Conservation (phyloP, 140 eudicot species). For the Cichorium intybus region DNA sequence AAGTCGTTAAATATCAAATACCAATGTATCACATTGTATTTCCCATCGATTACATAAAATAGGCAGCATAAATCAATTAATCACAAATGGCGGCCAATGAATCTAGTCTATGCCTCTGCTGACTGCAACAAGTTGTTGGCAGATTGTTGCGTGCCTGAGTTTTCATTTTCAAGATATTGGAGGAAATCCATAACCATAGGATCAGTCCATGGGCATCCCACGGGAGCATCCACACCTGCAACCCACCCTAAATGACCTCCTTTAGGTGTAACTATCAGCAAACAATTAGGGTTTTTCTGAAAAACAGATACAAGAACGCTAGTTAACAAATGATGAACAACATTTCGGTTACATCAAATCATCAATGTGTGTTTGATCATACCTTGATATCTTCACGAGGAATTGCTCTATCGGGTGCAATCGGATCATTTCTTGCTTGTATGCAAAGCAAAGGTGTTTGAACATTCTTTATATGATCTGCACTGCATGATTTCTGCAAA, state of each 20-base stretch:
- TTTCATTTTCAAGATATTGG: conserved; percentile 49
- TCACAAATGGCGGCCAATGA: conserved; percentile 13
- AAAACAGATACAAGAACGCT: background rate
- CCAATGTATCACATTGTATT: conserved; percentile 10
- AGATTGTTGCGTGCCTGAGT: conserved; percentile 17
- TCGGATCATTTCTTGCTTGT: conserved; percentile 96
- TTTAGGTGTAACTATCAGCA: conserved; percentile 79
- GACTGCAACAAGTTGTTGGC: background rate
- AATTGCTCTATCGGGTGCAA: conserved; percentile 88
- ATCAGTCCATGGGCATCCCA: conserved; percentile 94
- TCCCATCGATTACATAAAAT: conserved; percentile 7
- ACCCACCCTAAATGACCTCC: conserved; percentile 98
- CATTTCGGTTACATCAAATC: background rate
- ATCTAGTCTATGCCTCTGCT: conserved; percentile 15
- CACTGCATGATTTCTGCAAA: conserved; percentile 81
- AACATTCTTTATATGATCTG: conserved; percentile 66
- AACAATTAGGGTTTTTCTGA: conserved; percentile 71
- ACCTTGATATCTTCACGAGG: conserved; percentile 92
- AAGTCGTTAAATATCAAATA: background rate
- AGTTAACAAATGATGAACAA: background rate
- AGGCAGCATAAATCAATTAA: background rate
- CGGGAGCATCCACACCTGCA: conserved; percentile 79
- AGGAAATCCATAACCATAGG: conserved; percentile 88
- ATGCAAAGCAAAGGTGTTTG: conserved; percentile 77
- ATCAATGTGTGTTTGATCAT: background rate